Evolutionary conservation across 306 rosid species (phyloP).

Genomic region (Hippophae rhamnoides): DNA sequence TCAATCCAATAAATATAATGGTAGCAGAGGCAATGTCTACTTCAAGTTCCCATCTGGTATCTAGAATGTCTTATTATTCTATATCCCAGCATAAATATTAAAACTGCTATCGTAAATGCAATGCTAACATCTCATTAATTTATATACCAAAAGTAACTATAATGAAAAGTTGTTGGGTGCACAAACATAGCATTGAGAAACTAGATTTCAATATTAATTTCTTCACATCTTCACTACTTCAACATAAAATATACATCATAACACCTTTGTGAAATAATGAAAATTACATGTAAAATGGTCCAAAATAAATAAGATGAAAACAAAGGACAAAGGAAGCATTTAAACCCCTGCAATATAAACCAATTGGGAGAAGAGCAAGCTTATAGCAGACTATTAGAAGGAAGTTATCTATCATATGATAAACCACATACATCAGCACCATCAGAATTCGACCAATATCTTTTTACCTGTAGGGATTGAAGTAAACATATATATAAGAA

Average conservation of each 20-base stretch:
- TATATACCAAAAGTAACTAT: neutral
- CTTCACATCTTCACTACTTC: conserved; percentile 11
- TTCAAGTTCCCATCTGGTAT: too few species aligned
- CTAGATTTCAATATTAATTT: conserved; percentile 15
- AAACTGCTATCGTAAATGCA: too few species aligned
- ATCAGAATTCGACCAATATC: conserved; percentile 84
- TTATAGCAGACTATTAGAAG: conserved; percentile 30
- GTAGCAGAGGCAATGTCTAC: neutral
- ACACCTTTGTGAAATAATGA: conserved; percentile 10
- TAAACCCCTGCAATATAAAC: conserved; percentile 19
- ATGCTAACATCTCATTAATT: neutral
- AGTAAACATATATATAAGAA: conserved; percentile 4
- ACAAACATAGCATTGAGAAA: neutral
- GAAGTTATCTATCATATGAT: conserved; percentile 81
- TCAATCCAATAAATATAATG: neutral
- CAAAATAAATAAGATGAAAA: neutral
- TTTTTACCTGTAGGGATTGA: conserved; percentile 62
- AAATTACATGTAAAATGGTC: conserved; percentile 11
- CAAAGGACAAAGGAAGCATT: conserved; percentile 1
- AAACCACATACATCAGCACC: conserved; percentile 92
- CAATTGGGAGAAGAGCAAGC: conserved; percentile 12
- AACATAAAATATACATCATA: conserved; percentile 22
- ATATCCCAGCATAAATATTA: too few species aligned
- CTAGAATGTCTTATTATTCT: too few species aligned
- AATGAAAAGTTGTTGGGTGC: conserved; percentile 2